These are phyloP conservation scores for Penicillium decumbens DNA, from an alignment of 2,329 filamentous ascomycete species.

Conservation along the genomic window DNA sequence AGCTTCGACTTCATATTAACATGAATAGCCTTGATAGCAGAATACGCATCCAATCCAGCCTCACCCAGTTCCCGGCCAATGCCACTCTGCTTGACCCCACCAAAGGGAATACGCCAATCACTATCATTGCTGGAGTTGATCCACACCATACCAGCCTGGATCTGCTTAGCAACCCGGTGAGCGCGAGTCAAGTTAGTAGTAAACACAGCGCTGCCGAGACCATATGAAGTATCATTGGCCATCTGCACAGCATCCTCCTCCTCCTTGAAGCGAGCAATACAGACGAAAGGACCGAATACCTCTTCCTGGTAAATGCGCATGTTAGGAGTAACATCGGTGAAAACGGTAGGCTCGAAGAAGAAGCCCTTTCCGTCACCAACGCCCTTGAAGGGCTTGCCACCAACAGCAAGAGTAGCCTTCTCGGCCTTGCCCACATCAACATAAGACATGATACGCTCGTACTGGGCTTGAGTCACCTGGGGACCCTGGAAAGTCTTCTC, in stretches of 20 bases:
- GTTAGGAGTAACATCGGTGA: constrained; percentile 31
- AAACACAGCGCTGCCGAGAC: constrained; percentile 38
- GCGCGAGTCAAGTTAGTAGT: constrained; percentile 37
- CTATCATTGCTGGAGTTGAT: constrained; percentile 39
- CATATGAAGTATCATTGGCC: constrained; percentile 40
- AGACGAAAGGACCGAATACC: constrained; percentile 41
- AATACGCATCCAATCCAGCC: constrained; percentile 51
- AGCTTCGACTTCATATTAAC: constrained; percentile 34
- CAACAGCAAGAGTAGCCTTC: constrained; percentile 31
- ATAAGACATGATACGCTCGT: constrained; percentile 26
- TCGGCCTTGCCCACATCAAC: constrained; percentile 33
- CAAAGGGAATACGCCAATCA: constrained; percentile 36
- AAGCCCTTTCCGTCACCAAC: constrained; percentile 30
- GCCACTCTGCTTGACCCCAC: constrained; percentile 51
- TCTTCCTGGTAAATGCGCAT: constrained; percentile 41
- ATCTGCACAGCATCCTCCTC: constrained; percentile 35
- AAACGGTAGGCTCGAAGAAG: constrained; percentile 28
- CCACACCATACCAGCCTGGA: constrained; percentile 42
- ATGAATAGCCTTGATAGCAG: constrained; percentile 29
- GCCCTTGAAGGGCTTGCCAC: constrained; percentile 29
- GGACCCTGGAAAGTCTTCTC: constrained; percentile 27
- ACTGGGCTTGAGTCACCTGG: constrained; percentile 26
- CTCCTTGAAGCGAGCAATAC: constrained; percentile 33
- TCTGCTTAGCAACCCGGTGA: constrained; percentile 36
- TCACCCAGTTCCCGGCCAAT: constrained; percentile 54